phyloP scores from a whole-genome alignment of 179 eudicot genomes.

The Beta lomatogona region DNA sequence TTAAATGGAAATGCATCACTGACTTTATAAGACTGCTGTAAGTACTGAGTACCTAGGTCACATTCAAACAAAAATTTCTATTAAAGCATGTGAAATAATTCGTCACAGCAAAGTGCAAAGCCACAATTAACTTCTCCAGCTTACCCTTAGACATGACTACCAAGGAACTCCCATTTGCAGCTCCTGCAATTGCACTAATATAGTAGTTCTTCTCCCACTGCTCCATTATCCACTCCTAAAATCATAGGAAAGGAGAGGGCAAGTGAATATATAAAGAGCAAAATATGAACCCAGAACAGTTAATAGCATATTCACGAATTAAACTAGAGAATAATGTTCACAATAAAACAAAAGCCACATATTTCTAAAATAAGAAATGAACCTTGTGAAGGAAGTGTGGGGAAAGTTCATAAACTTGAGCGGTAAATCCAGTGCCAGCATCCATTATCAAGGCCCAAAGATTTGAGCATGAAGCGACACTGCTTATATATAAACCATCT shows the following conservation, averaged over 20 bases:
- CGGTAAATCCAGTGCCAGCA: conserved; percentile 80
- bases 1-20: conserved; percentile 91
- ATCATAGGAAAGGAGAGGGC: background rate
- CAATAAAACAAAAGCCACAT: background rate
- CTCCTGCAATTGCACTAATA: conserved; percentile 82
- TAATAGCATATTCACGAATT: background rate
- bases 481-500: conserved; percentile 74
- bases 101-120: conserved; percentile 1
- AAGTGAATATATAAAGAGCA: background rate
- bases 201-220: conserved; percentile 86
- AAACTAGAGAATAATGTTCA: background rate
- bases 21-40: conserved; percentile 93
- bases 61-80: background rate
- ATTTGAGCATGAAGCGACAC: conserved; percentile 78
- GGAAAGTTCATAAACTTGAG: conserved; percentile 82
- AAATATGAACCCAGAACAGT: background rate
- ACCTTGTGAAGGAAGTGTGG: conserved; percentile 87
- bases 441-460: conserved; percentile 96
- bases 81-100: background rate
- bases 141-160: conserved; percentile 93
- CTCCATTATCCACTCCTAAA: conserved; percentile 95
- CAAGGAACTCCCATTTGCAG: conserved; percentile 76
- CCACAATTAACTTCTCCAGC: background rate
- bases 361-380: background rate
- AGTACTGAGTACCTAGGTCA: conserved; percentile 66